Evolutionary conservation across 306 rosid species (phyloP).

Genomic region (Trichosanthes truncata): DNA sequence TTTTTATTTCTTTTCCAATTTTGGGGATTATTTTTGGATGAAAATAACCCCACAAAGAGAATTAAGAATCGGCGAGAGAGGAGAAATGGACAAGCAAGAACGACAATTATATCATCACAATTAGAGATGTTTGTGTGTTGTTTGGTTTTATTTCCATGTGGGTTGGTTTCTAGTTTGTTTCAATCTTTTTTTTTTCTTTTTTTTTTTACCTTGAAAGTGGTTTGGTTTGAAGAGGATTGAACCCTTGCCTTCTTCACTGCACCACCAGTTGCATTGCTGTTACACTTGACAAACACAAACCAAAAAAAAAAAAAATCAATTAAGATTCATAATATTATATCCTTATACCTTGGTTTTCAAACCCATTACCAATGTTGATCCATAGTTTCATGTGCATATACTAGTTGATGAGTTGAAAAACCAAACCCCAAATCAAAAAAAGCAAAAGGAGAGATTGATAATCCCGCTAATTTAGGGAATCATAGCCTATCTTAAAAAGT

Average conservation of each 20-base stretch:
- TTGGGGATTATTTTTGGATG: background rate
- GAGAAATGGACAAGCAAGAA: slow-evolving; percentile 56
- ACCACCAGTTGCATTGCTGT: slow-evolving; percentile 78
- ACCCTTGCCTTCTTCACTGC: slow-evolving; percentile 86
- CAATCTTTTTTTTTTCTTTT: background rate
- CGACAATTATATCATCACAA: slow-evolving; percentile 53
- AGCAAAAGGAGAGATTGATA: background rate
- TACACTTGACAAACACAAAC: slow-evolving; percentile 35
- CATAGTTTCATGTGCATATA: background rate
- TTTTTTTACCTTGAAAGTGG: slow-evolving; percentile 76
- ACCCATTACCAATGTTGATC: background rate
- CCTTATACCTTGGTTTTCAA: background rate
- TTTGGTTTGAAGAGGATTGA: slow-evolving; percentile 64
- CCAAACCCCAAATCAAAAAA: background rate
- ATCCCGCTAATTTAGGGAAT: background rate
- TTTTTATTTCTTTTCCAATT: background rate
- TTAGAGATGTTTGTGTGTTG: slow-evolving; percentile 21
- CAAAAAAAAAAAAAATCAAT: background rate
- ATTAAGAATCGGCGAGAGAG: background rate
- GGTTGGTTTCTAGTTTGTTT: background rate
- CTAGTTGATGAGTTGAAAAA: background rate
- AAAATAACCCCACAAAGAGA: slow-evolving; percentile 1
- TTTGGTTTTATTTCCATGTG: slow-evolving; percentile 9
- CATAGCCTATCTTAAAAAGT: background rate
- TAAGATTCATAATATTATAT: background rate